These are phyloP conservation scores for Apiospora sp. DNA, from an alignment of 2,329 filamentous ascomycete genomes.

Conservation along the genomic window DNA sequence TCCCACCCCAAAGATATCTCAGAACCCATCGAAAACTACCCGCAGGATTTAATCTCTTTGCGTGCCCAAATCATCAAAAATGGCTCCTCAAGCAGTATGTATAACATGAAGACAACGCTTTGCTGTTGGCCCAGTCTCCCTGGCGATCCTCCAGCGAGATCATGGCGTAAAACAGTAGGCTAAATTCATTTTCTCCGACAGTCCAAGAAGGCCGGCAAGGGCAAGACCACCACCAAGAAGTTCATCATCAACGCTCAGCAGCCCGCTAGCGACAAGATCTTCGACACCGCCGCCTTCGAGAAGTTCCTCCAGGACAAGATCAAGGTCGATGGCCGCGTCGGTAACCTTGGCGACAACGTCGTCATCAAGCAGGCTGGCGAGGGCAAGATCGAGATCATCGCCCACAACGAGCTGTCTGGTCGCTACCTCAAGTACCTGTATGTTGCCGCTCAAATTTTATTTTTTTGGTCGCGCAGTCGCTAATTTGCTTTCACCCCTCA, in stretches of 20 bases:
- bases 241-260: conserved; percentile 99
- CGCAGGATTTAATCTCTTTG: conserved; percentile 73
- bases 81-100: conserved; percentile 92
- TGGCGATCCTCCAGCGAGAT: conserved; percentile 51
- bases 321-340: conserved; percentile 98
- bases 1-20: conserved; percentile 30
- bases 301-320: conserved; percentile 99
- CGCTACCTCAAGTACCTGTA: conserved; percentile 99
- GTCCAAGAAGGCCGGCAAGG: conserved; percentile 69
- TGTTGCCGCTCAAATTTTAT: conserved; percentile 47
- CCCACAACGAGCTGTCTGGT: conserved; percentile 97
- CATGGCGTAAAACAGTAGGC: conserved; percentile 89
- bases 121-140: conserved; percentile 81
- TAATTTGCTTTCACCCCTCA: conserved; percentile 47
- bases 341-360: conserved; percentile 95
- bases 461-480: background rate
- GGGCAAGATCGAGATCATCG: conserved; percentile 97
- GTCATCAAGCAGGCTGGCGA: conserved; percentile 90
- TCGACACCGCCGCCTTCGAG: conserved; percentile 97
- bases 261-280: conserved; percentile 99
- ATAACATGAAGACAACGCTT: conserved; percentile 75
- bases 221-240: conserved; percentile 90
- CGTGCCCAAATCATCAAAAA: conserved; percentile 67
- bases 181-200: conserved; percentile 71
- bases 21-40: conserved; percentile 38